These are phyloP conservation scores for Pulveroboletus sp. DNA, from an alignment of 768 basidiomycete species.

Conservation along the genomic window DNA sequence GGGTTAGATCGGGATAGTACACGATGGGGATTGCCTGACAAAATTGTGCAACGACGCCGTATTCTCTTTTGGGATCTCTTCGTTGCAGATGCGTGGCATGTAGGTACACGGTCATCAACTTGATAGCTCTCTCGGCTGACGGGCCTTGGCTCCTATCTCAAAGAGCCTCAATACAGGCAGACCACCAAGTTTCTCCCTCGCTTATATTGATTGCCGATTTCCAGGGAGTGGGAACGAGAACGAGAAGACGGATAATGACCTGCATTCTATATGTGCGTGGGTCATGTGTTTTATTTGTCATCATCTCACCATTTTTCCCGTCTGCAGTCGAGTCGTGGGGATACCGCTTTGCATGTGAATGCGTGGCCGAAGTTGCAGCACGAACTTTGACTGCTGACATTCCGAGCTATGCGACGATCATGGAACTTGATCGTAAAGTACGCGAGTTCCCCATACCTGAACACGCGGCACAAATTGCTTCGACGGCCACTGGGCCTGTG, in stretches of 20 bases:
- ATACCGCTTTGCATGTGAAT: slow-evolving; percentile 63
- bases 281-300: slow-evolving; percentile 1
- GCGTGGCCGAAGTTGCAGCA: slow-evolving; percentile 60
- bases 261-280: slow-evolving; percentile 25
- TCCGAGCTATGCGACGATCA: slow-evolving; percentile 60
- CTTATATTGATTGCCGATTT: slow-evolving; percentile 65
- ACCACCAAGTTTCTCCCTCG: slow-evolving; percentile 63
- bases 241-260: slow-evolving; percentile 21
- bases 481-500: slow-evolving; percentile 30
- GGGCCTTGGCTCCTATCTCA: background rate
- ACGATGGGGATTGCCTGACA: slow-evolving; percentile 59
- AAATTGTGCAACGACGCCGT: slow-evolving; percentile 63
- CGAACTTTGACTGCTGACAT: slow-evolving; percentile 63
- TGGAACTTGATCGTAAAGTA: slow-evolving; percentile 67
- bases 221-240: slow-evolving; percentile 35
- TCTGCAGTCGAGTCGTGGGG: slow-evolving; percentile 56
- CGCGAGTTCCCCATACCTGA: slow-evolving; percentile 62
- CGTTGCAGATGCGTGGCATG: slow-evolving; percentile 68
- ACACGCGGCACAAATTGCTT: slow-evolving; percentile 36
- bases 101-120: slow-evolving; percentile 27
- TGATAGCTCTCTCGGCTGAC: slow-evolving; percentile 9
- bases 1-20: slow-evolving; percentile 58
- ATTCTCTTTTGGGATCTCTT: slow-evolving; percentile 80
- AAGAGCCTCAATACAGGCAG: slow-evolving; percentile 71
- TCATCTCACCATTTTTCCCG: background rate